These are phyloP conservation scores for Malus hybrid DNA, from an alignment of 331 rosid species.

Conservation along the genomic window DNA sequence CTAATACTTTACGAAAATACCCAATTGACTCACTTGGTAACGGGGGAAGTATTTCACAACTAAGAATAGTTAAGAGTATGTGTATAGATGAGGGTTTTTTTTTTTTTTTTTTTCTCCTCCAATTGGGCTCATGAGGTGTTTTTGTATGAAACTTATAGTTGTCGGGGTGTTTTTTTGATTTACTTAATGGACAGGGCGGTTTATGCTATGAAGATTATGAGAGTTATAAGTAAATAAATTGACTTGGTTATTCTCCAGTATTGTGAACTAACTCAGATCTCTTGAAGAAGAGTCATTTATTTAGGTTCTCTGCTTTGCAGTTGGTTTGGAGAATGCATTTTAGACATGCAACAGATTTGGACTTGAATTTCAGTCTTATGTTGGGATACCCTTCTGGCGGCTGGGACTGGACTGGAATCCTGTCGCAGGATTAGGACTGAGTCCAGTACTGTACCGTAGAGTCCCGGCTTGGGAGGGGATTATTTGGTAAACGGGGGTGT, in stretches of 20 bases:
- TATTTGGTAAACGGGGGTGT: too few relatives aligned
- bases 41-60: too few relatives aligned
- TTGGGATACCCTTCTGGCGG: neutral
- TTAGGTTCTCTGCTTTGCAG: neutral
- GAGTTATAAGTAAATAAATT: neutral
- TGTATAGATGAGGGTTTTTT: too few relatives aligned
- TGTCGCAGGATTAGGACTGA: neutral
- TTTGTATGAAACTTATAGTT: too few relatives aligned
- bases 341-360: neutral
- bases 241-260: neutral
- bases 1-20: too few relatives aligned
- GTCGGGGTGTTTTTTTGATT: too few relatives aligned
- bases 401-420: neutral
- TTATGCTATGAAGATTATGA: neutral
- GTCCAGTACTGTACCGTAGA: neutral
- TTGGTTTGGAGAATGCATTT: neutral
- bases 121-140: too few relatives aligned
- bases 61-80: too few relatives aligned
- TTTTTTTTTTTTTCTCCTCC: too few relatives aligned
- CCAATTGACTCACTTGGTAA: too few relatives aligned
- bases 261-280: neutral
- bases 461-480: neutral
- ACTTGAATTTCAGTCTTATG: neutral
- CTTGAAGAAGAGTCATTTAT: too few relatives aligned
- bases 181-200: neutral